phyloP scores from a whole-genome alignment of 176 grass and related monocot species.

The Carex kokanica region DNA sequence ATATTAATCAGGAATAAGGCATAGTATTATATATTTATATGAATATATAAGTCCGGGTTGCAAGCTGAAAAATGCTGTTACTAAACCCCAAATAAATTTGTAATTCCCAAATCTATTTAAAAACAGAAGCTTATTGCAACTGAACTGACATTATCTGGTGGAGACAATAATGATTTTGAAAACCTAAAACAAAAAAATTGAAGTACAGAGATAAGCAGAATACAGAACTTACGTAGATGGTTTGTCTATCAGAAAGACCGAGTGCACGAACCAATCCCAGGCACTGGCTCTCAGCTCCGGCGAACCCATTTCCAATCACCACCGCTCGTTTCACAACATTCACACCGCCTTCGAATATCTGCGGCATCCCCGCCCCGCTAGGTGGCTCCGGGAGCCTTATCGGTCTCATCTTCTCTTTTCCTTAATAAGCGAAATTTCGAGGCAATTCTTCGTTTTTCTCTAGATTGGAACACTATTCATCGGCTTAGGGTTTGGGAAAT shows the following conservation, averaged over 20 bases:
- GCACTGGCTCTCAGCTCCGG: slow-evolving; percentile 81
- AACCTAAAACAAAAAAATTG: slow-evolving; percentile 19
- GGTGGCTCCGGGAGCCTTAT: slow-evolving; percentile 88
- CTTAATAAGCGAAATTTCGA: not conserved
- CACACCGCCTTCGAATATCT: slow-evolving; percentile 70
- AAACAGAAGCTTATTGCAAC: not conserved
- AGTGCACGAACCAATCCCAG: slow-evolving; percentile 83
- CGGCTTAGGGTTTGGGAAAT: not conserved
- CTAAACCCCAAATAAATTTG: not conserved
- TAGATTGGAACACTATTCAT: not conserved
- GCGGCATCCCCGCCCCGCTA: slow-evolving; percentile 51
- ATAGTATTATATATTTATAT: not conserved
- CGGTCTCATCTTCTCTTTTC: slow-evolving; percentile 48
- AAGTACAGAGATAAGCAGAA: not conserved
- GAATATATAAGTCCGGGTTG: too few relatives aligned
- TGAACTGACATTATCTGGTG: not conserved
- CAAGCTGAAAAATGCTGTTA: too few relatives aligned
- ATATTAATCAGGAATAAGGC: not conserved
- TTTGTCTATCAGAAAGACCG: slow-evolving; percentile 57
- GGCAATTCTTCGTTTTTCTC: not conserved
- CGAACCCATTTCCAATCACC: slow-evolving; percentile 74
- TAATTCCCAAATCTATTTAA: not conserved
- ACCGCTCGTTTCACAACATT: slow-evolving; percentile 66
- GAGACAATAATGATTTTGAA: not conserved
- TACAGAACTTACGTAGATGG: slow-evolving; percentile 54